phyloP scores from a whole-genome alignment of 23 red algal species.

The Gracilaria vermiculophylla region DNA sequence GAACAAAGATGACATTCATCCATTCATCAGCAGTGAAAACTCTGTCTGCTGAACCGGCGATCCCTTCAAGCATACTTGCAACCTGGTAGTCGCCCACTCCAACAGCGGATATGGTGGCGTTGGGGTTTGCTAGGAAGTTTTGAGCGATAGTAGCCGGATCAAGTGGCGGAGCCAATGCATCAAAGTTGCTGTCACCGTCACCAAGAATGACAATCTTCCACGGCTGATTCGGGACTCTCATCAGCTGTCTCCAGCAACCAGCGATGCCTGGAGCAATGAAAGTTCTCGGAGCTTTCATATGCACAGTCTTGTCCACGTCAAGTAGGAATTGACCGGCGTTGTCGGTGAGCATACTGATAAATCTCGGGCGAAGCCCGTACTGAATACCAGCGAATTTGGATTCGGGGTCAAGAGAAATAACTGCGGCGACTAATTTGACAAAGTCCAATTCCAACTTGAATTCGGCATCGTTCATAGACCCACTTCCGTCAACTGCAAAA shows the following conservation, averaged over 20 bases:
- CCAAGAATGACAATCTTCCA: conserved; percentile 42
- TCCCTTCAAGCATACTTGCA: not conserved
- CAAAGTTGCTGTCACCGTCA: conserved; percentile 39
- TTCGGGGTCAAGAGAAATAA: not conserved
- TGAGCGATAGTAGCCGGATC: not conserved
- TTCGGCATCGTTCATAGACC: not conserved
- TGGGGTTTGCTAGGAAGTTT: not conserved
- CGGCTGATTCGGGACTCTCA: not conserved
- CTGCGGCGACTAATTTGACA: not conserved
- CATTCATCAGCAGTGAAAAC: conserved; percentile 7
- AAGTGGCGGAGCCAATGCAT: not conserved
- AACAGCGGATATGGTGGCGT: not conserved
- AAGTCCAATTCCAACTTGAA: conserved; percentile 30
- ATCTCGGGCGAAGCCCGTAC: not conserved
- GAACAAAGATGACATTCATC: conserved; percentile 16
- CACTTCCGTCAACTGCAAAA: conserved; percentile 45
- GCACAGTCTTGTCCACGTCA: not conserved
- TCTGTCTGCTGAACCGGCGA: not conserved
- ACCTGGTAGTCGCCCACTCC: not conserved
- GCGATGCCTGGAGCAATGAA: conserved; percentile 16
- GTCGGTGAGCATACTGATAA: not conserved
- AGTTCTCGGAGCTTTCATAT: not conserved
- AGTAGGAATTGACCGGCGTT: conserved; percentile 2
- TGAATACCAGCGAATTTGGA: conserved; percentile 24
- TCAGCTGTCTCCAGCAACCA: conserved; percentile 7